Evolutionary conservation across 345 rosid genomes (phyloP), one percentile per base, ranked within the genome.

Genomic region (Populus davidiana): DNA sequence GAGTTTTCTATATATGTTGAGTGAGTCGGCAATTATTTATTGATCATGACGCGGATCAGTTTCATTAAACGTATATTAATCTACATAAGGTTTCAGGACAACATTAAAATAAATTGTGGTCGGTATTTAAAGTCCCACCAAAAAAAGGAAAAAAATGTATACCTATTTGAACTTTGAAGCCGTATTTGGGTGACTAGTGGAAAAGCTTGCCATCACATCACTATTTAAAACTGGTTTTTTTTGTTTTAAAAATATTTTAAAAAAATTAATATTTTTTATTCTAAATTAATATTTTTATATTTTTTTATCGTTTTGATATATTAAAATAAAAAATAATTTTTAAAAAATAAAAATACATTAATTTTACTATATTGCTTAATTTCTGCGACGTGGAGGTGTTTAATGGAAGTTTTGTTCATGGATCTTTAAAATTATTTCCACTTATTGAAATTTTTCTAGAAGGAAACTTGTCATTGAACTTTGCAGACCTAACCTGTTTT

Each of bases 1-100:
- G 63, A n/a, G 63, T n/a, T 56, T 56, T n/a, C 27, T 44, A 27
- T 27, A 27, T 27, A 44, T 44, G 17, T 14, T 0, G 75, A 72
- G 56, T 35, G 75, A 36, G 68, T 62, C 76, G 44, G 76, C 76
- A 73, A 12, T 62, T 36, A 18, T 73, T 13, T 2, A 66, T 2
- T 2, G 23, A 25, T 73, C 9, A 63, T 61, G 41, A 56, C 0
- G 50, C 56, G 66, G 71, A 70, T 64, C 6, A 20, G 68, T 36
- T 70, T 38, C 68, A 36, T 70, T 33, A 41, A 4, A 63, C 6
- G 25, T 23, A 3, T 10, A 59, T 56, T n/a, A 56, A 56, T 8
- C 25, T 2, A n/a, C 8, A 18, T 12, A 39, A 18, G 33, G 5
- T 36, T 74, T 49, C 5, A 41, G 41, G 18, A 33, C 56, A 75